Evolutionary conservation across 2,329 filamentous ascomycete species (phyloP).

Genomic region (Fusarium liriodendri): DNA sequence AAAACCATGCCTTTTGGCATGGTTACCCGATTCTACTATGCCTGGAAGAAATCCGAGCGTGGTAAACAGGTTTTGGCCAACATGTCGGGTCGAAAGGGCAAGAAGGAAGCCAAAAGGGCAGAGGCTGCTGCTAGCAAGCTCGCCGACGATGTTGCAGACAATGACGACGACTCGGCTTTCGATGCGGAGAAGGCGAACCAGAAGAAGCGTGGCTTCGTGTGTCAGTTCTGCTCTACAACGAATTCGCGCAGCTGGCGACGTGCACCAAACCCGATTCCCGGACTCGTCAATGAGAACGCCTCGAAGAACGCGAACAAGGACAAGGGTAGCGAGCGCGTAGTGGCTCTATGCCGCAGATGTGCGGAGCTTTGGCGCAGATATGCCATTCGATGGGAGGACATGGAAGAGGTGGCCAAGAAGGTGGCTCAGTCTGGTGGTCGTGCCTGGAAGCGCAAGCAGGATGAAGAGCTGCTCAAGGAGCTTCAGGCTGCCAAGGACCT

Average conservation of each 20-base stretch:
- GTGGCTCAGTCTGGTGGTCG: constrained; percentile 82
- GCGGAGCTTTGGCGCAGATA: constrained; percentile 96
- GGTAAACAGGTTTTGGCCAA: constrained; percentile 92
- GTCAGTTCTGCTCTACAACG: constrained; percentile 90
- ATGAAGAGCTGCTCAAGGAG: constrained; percentile 89
- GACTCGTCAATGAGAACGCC: constrained; percentile 73
- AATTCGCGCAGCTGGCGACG: constrained; percentile 90
- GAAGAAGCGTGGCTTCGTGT: constrained; percentile 87
- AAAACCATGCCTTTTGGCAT: constrained; percentile 82
- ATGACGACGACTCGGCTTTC: constrained; percentile 94
- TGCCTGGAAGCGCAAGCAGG: constrained; percentile 87
- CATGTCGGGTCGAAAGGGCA: constrained; percentile 87
- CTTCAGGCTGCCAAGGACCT: constrained; percentile 73
- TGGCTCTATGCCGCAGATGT: constrained; percentile 90
- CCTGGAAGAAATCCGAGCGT: constrained; percentile 94
- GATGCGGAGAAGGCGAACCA: constrained; percentile 85
- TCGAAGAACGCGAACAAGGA: constrained; percentile 75
- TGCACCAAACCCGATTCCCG: constrained; percentile 81
- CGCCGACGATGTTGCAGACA: constrained; percentile 91
- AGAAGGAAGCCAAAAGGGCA: constrained; percentile 83
- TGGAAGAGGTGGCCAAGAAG: constrained; percentile 92
- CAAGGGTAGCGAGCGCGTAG: constrained; percentile 78
- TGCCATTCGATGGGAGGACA: constrained; percentile 93
- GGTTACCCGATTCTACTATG: constrained; percentile 94
- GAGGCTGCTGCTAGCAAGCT: constrained; percentile 80